Conservation (phyloP, 495 filamentous ascomycete genomes). For the Podospora didyma region DNA sequence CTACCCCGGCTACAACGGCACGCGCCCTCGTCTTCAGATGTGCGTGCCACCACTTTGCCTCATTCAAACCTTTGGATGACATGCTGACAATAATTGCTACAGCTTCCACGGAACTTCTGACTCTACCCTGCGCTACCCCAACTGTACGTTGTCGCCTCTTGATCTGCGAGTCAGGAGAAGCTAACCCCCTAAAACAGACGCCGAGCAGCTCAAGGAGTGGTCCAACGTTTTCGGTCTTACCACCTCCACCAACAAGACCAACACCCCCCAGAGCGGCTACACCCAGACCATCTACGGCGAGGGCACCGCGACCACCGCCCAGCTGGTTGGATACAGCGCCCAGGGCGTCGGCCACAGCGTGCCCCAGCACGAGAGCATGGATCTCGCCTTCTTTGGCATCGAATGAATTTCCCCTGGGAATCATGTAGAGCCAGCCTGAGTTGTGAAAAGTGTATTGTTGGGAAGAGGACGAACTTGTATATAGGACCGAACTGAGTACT, state of each 20-base stretch:
- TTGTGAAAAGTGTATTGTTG: too few relatives aligned
- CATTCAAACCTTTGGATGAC: not conserved
- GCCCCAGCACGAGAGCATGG: conserved; percentile 38
- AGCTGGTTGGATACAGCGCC: conserved; percentile 46
- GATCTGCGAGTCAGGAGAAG: not conserved
- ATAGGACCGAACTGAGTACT: too few relatives aligned
- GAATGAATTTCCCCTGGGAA: too few relatives aligned
- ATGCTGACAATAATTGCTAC: conserved; percentile 5
- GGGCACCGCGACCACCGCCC: conserved; percentile 34
- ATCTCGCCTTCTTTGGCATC: conserved; percentile 46
- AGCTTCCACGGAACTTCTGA: conserved; percentile 45
- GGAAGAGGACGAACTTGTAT: too few relatives aligned
- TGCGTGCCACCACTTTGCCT: conserved; percentile 15
- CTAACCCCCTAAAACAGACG: conserved; percentile 8
- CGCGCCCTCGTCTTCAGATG: conserved; percentile 46
- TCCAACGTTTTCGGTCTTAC: conserved; percentile 38
- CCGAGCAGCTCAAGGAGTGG: conserved; percentile 26
- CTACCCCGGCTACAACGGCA: conserved; percentile 48
- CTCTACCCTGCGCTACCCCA: conserved; percentile 38
- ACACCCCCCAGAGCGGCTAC: conserved; percentile 47
- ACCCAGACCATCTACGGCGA: conserved; percentile 53
- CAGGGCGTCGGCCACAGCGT: conserved; percentile 46
- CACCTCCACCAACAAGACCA: conserved; percentile 30
- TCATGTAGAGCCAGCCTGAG: too few relatives aligned
- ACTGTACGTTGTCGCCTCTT: conserved; percentile 21